Evolutionary conservation across 306 rosid genomes (phyloP).

Genomic region (Astragalus glycyphyllos): DNA sequence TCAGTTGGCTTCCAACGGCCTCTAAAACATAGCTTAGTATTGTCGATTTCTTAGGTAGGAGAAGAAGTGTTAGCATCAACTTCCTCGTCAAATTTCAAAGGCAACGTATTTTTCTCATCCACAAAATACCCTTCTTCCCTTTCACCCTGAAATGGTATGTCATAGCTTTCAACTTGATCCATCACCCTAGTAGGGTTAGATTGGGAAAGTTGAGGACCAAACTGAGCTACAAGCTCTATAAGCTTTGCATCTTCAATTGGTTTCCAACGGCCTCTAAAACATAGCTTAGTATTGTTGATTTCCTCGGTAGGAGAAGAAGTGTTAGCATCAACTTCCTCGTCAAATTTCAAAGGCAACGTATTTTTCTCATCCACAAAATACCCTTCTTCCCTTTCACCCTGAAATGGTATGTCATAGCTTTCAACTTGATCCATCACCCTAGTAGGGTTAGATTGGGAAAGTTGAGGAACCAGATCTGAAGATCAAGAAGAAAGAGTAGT

Average conservation of each 20-base stretch:
- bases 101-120: constrained; percentile 24
- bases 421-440: neutral
- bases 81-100: constrained; percentile 51
- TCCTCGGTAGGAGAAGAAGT: constrained; percentile 15
- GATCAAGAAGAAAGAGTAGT: neutral
- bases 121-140: constrained; percentile 27
- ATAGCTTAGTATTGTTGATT: constrained; percentile 51
- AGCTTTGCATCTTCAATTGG: constrained; percentile 87
- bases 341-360: constrained; percentile 43
- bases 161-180: constrained; percentile 15
- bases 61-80: constrained; percentile 19
- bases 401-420: constrained; percentile 49
- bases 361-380: constrained; percentile 22
- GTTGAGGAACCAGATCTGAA: too few relatives aligned
- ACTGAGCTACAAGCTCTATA: constrained; percentile 71
- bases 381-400: constrained; percentile 36
- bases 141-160: constrained; percentile 49
- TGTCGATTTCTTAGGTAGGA: constrained; percentile 32
- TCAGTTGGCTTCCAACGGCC: constrained; percentile 96
- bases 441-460: too few relatives aligned
- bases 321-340: constrained; percentile 40
- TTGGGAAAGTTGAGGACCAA: constrained; percentile 58
- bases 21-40: constrained; percentile 64
- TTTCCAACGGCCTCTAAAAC: constrained; percentile 90
- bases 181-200: neutral